These are phyloP conservation scores for Comarum palustre DNA, from an alignment of 306 rosid genomes.

Conservation along the genomic window DNA sequence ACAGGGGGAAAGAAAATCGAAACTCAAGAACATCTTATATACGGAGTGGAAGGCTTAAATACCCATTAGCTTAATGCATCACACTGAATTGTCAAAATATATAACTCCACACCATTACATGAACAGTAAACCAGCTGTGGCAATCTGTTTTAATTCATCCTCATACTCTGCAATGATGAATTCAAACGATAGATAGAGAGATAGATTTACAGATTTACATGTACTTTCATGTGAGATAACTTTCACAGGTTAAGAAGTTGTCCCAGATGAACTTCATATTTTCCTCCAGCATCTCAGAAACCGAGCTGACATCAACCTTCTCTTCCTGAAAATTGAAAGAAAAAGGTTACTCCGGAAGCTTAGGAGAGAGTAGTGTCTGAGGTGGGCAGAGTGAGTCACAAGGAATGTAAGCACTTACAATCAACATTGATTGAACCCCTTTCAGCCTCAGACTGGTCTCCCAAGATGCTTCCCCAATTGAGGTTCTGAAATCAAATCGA, in stretches of 20 bases:
- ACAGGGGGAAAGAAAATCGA: neutral
- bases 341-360: neutral
- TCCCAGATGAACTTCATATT: slow-evolving; percentile 42
- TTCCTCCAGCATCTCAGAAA: slow-evolving; percentile 45
- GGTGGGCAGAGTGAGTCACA: neutral
- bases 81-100: neutral
- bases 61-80: neutral
- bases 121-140: neutral
- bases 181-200: neutral
- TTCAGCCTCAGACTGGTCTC: slow-evolving; percentile 41
- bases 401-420: slow-evolving; percentile 19
- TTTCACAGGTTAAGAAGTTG: slow-evolving; percentile 31
- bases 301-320: slow-evolving; percentile 22
- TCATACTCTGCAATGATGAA: neutral
- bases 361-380: no score
- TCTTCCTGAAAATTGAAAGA: slow-evolving; percentile 25
- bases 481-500: slow-evolving; percentile 41
- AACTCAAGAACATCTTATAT: neutral
- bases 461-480: slow-evolving; percentile 37
- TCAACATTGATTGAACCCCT: slow-evolving; percentile 29
- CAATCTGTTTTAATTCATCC: neutral
- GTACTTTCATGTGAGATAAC: slow-evolving; percentile 24
- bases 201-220: neutral
- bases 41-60: neutral
- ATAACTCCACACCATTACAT: neutral